Base-by-base conservation (phyloP, 192 early-diverging fungal species). In the Rhizoclosmatium globosum region DNA sequence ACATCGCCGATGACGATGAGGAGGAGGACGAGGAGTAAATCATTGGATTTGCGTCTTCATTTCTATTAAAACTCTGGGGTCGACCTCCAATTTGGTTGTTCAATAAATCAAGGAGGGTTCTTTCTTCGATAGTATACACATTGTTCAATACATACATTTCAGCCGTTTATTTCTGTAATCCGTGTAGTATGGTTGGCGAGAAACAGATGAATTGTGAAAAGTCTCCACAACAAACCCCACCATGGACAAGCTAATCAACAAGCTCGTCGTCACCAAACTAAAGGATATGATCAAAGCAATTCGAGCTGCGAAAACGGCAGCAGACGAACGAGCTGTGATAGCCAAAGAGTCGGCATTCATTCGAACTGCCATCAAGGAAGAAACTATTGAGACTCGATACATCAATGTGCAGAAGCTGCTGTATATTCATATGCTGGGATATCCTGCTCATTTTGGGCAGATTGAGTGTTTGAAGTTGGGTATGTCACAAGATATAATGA, bases 401-500 rank as follows among this genome's bases (percentile, higher is more conserved):
- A 87, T 92, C 70, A 99, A 99, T 86, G 93, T 99, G 48, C 94
- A 95, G 31, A 99, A 99, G 84, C 87, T 99, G 78, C 88, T 99
- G 3, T 99, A 99, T 77, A 97, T 99, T 74, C 94, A 98, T 80
- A 94, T 99, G 94, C 91, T 99, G 39, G 96, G 97, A 31, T 99
- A 98, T 81, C 96, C 97, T 42, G 98, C 97, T 39, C 98, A 98
- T 83, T 99, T 99, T 83, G 98, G 98, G 41, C 98, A 99, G 88
- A 97, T 99, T 44, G 98, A 99, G 82, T 99, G 98, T 81, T 85
- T 99, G 45, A 99, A 99, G 84, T 85, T 99, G 60, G 89, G 89
- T 90, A 81, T 3, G 81, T 72, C 11, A 41, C n/a, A 15, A 43
- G 23, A 17, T 42, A 7, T 31, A 31, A 31, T 31, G 31, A 31